Evolutionary conservation across 495 filamentous ascomycete species (phyloP).

Genomic region (Melanomma pulvis-pyrius): DNA sequence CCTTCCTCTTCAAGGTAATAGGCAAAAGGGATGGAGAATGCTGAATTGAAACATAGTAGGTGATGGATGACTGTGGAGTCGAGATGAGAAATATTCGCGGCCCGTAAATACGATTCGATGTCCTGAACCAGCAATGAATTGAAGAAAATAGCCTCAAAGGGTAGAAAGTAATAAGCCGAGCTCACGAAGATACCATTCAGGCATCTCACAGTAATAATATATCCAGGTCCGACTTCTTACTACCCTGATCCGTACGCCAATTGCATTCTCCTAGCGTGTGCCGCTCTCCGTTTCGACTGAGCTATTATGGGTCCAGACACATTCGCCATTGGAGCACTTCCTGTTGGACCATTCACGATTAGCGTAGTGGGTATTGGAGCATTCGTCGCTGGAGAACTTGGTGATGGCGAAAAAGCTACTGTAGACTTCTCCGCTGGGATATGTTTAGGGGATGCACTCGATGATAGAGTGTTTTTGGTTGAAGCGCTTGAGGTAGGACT

Average conservation of each 20-base stretch:
- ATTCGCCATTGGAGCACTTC: background rate
- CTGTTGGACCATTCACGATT: background rate
- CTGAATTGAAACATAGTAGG: no score
- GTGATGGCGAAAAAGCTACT: background rate
- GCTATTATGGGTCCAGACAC: background rate
- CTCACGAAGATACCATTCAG: background rate
- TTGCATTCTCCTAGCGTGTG: slow-evolving; percentile 20
- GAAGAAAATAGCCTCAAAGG: no score
- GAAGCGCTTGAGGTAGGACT: background rate
- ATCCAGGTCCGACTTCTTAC: background rate
- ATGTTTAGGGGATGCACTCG: background rate
- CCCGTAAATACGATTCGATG: no score
- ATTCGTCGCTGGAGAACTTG: background rate
- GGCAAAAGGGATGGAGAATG: no score
- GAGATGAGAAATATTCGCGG: no score
- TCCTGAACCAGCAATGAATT: no score
- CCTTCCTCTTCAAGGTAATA: no score
- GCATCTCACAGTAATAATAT: background rate
- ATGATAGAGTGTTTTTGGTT: background rate
- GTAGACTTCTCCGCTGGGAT: background rate
- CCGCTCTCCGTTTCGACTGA: slow-evolving; percentile 15
- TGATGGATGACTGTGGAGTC: no score
- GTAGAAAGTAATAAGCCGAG: no score
- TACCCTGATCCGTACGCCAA: slow-evolving; percentile 12
- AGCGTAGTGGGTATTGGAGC: background rate